Evolutionary conservation across 2,329 filamentous ascomycete genomes (phyloP), one percentile per base, ranked within the genome.

Genomic region (Emergomyces africanus): DNA sequence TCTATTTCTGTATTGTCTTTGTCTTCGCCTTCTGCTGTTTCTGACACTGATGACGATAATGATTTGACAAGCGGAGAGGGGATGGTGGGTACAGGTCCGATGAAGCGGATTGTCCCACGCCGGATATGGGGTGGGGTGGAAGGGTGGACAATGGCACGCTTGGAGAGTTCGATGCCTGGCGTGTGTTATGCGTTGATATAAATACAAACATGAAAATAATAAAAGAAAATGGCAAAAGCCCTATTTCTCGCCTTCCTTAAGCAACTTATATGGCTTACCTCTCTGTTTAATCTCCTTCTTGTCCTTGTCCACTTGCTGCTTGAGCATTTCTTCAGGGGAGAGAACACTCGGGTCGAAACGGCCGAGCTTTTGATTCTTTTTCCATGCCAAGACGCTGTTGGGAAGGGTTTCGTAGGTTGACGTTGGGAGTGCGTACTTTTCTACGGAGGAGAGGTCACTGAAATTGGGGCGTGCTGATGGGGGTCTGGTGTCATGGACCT

Each of bases 371-470:
- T 96, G 86, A n/a, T 84, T 78, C 76, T 89, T 92, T 76, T 99
- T 99, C 90, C 90, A 97, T 5, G 91, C 89, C 28, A 96, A 82
- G 15, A 99, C 94, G 3, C 88, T 92, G 74, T 96, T 89, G 49
- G 84, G 79, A 69, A 91, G 90, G 68, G 84, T 83, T 71, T 90
- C 90, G 75, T 99, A 99, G 69, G 91, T 87, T 55, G 86, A 81
- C 57, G 82, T 79, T n/a, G 90, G 89, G 81, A 99, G 87, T 63
- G 87, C 83, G 72, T 94, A 97, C 77, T 96, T 96, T 59, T 90
- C 84, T 5, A 96, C 90, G 10, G 83, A 81, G 49, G 87, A 87
- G 50, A 88, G 81, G 75, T 95, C 91, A 64, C 82, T 87, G 75
- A 88, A 90, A 74, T 96, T 91, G 62, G 83, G 84, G 63, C 88